Base-by-base conservation (phyloP, 352 stramenopile genomes). In the Phytophthora tubulina region DNA sequence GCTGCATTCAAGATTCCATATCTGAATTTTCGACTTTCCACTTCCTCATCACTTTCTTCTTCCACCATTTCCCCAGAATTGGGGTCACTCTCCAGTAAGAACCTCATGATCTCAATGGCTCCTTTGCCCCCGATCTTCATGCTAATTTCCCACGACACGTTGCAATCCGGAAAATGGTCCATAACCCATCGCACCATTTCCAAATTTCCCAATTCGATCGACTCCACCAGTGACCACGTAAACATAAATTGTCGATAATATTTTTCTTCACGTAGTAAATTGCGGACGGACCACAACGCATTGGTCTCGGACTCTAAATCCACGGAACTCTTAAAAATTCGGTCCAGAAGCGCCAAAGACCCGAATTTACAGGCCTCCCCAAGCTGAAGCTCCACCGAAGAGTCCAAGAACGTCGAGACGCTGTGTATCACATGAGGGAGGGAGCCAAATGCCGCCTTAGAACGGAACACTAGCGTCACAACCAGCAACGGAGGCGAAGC, bases 331-430 rank as follows among this genome's bases (percentile, higher is more conserved):
- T 50, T 15, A 41, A 38, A 50, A 31, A 67, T 46, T 10, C 59
- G 39, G 11, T 58, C 10, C 6, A 67, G 48, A 38, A 67, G 48
- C n/a, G 17, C 3, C 6, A 58, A 4, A 27, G 60, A 56, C 32
- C 38, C 48, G 2, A 44, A 33, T 11, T 14, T 46, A 7, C 33
- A 45, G 6, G 60, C 60, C 1, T 51, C 33, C 6, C 38, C 32
- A 1, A 70, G 17, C 2, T 32, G 49, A 2, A 60, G 35, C 35
- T 60, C 63, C 15, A 54, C 63, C 15, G 53, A 60, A 39, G 17
- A 17, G 30, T 70, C 63, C 8, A 70, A 45, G 30, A 59, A 70
- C 27, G 13, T 13, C 3, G n/a, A 51, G 11, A 70, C 39, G 0
- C 7, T 33, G 15, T 21, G 13, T 3, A 64, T 46, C 3, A 70